These are phyloP conservation scores for Pleurotus tuber-regium DNA, from an alignment of 768 basidiomycete species.

Conservation along the genomic window DNA sequence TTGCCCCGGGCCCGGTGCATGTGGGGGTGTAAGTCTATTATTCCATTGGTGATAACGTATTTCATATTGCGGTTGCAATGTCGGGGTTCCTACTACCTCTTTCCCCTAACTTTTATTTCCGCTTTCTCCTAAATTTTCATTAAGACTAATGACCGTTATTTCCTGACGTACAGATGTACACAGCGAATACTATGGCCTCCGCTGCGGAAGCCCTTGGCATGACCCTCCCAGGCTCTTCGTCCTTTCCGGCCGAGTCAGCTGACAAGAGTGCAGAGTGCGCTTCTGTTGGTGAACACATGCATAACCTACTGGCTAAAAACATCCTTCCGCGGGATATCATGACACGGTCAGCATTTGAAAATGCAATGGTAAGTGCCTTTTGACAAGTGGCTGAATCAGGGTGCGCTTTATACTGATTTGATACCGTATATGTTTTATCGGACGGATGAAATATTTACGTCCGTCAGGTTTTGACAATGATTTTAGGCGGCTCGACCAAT, in stretches of 20 bases:
- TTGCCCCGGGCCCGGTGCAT: constrained; percentile 97
- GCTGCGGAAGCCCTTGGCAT: constrained; percentile 95
- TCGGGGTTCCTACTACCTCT: constrained; percentile 1
- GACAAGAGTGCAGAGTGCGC: constrained; percentile 89
- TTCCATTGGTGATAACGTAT: not conserved
- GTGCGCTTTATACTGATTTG: not conserved
- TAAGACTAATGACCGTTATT: not conserved
- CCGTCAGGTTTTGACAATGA: constrained; percentile 86
- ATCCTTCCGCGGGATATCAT: constrained; percentile 94
- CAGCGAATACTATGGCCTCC: constrained; percentile 97
- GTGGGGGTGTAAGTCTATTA: constrained; percentile 80
- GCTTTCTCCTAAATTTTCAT: not conserved
- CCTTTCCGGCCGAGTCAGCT: constrained; percentile 88
- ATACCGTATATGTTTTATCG: constrained; percentile 1
- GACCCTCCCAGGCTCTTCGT: constrained; percentile 95
- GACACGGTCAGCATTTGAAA: constrained; percentile 96
- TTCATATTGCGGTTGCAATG: constrained; percentile 5
- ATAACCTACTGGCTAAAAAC: constrained; percentile 85
- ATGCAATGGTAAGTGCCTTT: constrained; percentile 76
- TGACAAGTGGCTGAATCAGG: constrained; percentile 6
- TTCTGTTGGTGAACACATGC: constrained; percentile 78
- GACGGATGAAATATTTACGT: constrained; percentile 9
- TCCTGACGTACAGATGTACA: constrained; percentile 76
- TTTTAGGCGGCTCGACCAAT: constrained; percentile 96
- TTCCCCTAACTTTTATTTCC: constrained; percentile 1